phyloP scores from a whole-genome alignment of 257 asterid genomes.

The Marsdenia floribunda region DNA sequence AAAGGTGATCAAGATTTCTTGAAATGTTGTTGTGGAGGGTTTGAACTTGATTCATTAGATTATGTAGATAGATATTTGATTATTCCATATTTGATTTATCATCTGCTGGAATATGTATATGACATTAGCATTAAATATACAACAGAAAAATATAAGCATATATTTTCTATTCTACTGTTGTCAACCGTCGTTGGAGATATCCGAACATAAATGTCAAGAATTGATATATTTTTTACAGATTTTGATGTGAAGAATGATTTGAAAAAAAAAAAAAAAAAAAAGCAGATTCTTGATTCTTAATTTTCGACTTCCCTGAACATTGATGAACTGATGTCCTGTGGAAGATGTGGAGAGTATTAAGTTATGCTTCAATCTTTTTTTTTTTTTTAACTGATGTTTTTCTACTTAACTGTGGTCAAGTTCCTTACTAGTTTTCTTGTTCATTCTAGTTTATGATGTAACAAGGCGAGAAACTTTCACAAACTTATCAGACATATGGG shows the following conservation, averaged over 20 bases:
- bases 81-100: not conserved
- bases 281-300: not conserved
- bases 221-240: too few species aligned
- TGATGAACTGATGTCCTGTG: not conserved
- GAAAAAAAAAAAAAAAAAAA: not conserved
- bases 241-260: too few species aligned
- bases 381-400: not conserved
- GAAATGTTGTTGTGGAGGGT: not conserved
- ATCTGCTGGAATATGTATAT: not conserved
- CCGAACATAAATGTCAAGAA: too few species aligned
- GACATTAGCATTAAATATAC: not conserved
- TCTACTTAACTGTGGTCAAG: not conserved
- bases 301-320: not conserved
- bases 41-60: not conserved
- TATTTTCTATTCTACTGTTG: too few species aligned
- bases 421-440: not conserved
- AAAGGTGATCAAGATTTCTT: not conserved
- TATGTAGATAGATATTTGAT: not conserved
- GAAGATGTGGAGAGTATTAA: not conserved
- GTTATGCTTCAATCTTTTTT: not conserved
- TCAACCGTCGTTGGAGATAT: too few species aligned
- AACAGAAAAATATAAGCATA: not conserved
- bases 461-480: slow-evolving; percentile 80
- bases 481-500: slow-evolving; percentile 59
- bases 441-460: slow-evolving; percentile 61